phyloP scores from a whole-genome alignment of 2,329 filamentous ascomycete species.

The Colletotrichum sp. region DNA sequence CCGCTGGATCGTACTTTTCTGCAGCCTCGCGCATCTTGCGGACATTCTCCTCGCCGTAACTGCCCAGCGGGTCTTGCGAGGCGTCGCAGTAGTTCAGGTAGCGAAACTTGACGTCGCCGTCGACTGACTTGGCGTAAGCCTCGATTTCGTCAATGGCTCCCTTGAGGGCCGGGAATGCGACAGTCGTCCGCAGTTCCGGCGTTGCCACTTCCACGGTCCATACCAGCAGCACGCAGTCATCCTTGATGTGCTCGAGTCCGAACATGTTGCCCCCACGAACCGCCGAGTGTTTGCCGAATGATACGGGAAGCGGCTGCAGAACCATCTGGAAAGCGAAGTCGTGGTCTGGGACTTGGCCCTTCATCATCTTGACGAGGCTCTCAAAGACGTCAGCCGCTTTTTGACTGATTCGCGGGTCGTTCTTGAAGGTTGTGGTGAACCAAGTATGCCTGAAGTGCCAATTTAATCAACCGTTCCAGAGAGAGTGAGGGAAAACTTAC shows the following conservation, averaged over 20 bases:
- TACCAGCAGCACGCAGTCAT: slow-evolving; percentile 3
- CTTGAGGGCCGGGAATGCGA: not conserved
- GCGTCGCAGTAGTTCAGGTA: slow-evolving; percentile 22
- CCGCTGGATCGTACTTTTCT: slow-evolving; percentile 6
- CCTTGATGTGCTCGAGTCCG: slow-evolving; percentile 10
- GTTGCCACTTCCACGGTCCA: not conserved
- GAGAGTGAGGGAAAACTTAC: not conserved
- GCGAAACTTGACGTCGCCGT: not conserved
- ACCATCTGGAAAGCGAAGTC: not conserved
- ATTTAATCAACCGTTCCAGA: not conserved
- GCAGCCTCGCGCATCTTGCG: slow-evolving; percentile 24
- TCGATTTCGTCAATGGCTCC: not conserved
- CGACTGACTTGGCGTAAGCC: not conserved
- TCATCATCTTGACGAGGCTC: not conserved
- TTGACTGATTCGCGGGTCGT: slow-evolving; percentile 18
- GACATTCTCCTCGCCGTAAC: slow-evolving; percentile 26
- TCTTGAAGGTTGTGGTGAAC: slow-evolving; percentile 15
- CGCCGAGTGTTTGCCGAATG: not conserved
- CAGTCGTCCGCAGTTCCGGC: not conserved
- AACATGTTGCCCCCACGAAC: not conserved
- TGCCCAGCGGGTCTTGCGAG: slow-evolving; percentile 24
- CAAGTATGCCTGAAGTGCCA: not conserved
- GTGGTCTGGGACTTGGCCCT: not conserved
- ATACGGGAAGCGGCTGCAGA: not conserved
- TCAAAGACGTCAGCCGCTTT: slow-evolving; percentile 20